Evolutionary conservation across 2,329 filamentous ascomycete species (phyloP).

Genomic region (Xylariaceae sp.): DNA sequence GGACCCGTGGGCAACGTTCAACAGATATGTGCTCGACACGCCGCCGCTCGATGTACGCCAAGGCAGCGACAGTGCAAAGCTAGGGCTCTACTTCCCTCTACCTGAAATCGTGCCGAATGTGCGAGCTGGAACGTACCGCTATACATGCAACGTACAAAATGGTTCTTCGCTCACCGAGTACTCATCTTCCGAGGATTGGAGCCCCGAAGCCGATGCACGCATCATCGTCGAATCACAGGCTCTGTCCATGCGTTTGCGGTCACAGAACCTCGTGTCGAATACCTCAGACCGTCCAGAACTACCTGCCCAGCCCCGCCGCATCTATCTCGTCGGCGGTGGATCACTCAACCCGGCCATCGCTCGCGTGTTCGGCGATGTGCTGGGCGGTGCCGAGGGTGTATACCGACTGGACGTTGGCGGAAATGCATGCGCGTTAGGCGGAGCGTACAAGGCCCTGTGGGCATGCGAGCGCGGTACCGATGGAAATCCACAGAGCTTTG

Average conservation of each 20-base stretch:
- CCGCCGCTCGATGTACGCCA: conserved; percentile 61
- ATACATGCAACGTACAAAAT: conserved; percentile 56
- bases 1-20: conserved; percentile 75
- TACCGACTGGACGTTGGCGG: conserved; percentile 92
- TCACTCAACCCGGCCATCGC: conserved; percentile 88
- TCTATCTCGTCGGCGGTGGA: conserved; percentile 77
- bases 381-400: conserved; percentile 85
- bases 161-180: conserved; percentile 46
- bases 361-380: conserved; percentile 76
- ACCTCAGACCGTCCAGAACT: conserved; percentile 44
- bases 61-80: conserved; percentile 55
- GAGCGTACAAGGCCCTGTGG: conserved; percentile 96
- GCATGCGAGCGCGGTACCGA: conserved; percentile 61
- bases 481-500: conserved; percentile 61
- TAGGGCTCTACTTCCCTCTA: conserved; percentile 92
- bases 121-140: conserved; percentile 80
- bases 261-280: conserved; percentile 66
- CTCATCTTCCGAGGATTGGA: conserved; percentile 41
- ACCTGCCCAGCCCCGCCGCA: conserved; percentile 40
- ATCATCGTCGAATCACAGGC: conserved; percentile 93
- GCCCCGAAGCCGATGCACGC: conserved; percentile 70
- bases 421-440: conserved; percentile 90
- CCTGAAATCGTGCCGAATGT: conserved; percentile 96
- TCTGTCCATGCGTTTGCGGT: conserved; percentile 83
- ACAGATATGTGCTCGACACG: conserved; percentile 64